A percentile compares a stretch with the other conserved stretches of the same genome.
phyloP scores from a whole-genome alignment of 1,139 yeast genomes.

The Yamadazyma trypodendri region DNA sequence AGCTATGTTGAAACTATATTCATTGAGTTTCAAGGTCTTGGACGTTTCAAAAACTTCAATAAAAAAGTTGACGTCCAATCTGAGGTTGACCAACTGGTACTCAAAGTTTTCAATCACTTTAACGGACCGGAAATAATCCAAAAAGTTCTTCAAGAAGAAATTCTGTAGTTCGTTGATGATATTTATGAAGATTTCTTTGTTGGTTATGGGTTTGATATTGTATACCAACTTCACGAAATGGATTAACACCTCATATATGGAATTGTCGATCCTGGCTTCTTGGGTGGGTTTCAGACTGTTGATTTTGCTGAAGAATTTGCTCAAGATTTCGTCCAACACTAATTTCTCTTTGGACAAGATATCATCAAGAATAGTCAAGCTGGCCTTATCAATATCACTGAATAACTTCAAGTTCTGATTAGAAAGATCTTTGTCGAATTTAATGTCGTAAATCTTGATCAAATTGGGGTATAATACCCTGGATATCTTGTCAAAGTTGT shows the following conservation, averaged over 20 bases:
- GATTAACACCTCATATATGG: conserved; percentile 38
- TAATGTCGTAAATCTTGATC: conserved; percentile 32
- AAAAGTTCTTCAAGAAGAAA: conserved; percentile 32
- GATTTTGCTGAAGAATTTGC: conserved; percentile 26
- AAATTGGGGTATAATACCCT: conserved; percentile 33
- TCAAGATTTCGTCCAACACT: conserved; percentile 31
- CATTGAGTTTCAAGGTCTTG: conserved; percentile 34
- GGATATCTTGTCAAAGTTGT: conserved; percentile 42
- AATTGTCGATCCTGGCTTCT: conserved; percentile 35
- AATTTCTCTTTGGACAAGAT: conserved; percentile 38
- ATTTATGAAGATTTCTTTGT: conserved; percentile 33
- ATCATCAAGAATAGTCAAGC: conserved; percentile 43
- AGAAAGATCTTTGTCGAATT: conserved; percentile 37
- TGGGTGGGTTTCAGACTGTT: conserved; percentile 5
- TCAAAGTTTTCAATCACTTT: conserved; percentile 14
- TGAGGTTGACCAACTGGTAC: conserved; percentile 23
- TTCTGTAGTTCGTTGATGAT: conserved; percentile 43
- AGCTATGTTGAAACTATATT: conserved; percentile 34
- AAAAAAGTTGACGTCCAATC: conserved; percentile 40
- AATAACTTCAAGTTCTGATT: conserved; percentile 42
- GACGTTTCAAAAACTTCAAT: conserved; percentile 43
- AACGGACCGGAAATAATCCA: conserved; percentile 31
- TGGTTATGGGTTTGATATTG: conserved; percentile 43
- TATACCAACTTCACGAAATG: conserved; percentile 45
- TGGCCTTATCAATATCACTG: conserved; percentile 45